phyloP scores from a whole-genome alignment of 495 filamentous ascomycete genomes.

The Penicillium subrubescens region DNA sequence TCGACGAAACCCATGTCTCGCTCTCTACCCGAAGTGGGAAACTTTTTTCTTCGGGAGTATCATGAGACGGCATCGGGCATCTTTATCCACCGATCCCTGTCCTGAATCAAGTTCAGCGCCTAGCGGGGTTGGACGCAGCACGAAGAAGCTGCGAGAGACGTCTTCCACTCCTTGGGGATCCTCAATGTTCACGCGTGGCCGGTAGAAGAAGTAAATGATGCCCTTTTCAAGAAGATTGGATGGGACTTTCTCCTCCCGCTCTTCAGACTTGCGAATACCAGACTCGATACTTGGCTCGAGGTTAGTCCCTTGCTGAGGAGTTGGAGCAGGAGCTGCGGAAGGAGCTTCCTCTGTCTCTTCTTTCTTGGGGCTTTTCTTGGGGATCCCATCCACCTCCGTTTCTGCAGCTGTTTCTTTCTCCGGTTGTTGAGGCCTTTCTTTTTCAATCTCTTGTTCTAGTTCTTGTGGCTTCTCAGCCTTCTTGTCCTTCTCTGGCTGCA shows the following conservation, averaged over 20 bases:
- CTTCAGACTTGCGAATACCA: slow-evolving; percentile 38
- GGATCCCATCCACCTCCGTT: neutral
- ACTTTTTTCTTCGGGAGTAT: slow-evolving; percentile 83
- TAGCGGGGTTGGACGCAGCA: slow-evolving; percentile 74
- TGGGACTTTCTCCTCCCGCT: slow-evolving; percentile 59
- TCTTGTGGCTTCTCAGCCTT: slow-evolving; percentile 33
- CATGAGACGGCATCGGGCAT: slow-evolving; percentile 68
- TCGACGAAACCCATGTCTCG: slow-evolving; percentile 85
- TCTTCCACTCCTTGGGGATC: slow-evolving; percentile 71
- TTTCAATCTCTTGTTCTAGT: slow-evolving; percentile 23
- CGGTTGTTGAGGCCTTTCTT: slow-evolving; percentile 35
- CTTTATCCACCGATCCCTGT: slow-evolving; percentile 60
- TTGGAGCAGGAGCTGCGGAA: neutral
- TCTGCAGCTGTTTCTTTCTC: slow-evolving; percentile 33
- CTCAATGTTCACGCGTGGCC: slow-evolving; percentile 72
- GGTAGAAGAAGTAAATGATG: slow-evolving; percentile 92
- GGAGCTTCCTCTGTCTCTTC: slow-evolving; percentile 5
- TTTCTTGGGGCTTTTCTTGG: slow-evolving; percentile 24
- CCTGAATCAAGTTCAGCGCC: slow-evolving; percentile 64
- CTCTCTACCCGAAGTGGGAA: slow-evolving; percentile 72
- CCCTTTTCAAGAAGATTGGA: slow-evolving; percentile 89
- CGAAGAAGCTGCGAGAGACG: slow-evolving; percentile 77
- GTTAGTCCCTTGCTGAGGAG: slow-evolving; percentile 9
- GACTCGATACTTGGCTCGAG: slow-evolving; percentile 14
- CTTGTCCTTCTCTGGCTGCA: neutral